These are phyloP conservation scores for Kazachstania kunashirensis DNA, from an alignment of 805 yeast genomes.

Conservation along the genomic window DNA sequence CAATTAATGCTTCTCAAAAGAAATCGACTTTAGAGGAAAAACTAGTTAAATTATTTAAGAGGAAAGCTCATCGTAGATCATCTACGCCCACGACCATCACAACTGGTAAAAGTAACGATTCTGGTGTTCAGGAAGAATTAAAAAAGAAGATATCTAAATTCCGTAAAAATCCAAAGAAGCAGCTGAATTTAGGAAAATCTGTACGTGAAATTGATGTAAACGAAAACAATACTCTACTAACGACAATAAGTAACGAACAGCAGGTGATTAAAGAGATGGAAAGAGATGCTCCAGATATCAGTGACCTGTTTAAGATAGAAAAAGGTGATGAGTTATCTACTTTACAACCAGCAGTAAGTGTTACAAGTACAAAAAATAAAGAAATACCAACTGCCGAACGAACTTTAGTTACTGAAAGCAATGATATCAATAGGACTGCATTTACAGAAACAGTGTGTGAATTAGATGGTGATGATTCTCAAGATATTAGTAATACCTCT, in stretches of 20 bases:
- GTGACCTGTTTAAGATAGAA: background rate
- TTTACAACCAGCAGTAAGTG: slow-evolving; percentile 16
- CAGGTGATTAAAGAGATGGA: background rate
- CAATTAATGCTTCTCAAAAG: background rate
- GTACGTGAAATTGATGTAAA: background rate
- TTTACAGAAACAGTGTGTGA: slow-evolving; percentile 15
- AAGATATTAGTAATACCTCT: slow-evolving; percentile 10
- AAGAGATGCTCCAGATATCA: background rate
- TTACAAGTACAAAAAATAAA: slow-evolving; percentile 9
- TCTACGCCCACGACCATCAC: slow-evolving; percentile 4
- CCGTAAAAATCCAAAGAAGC: slow-evolving; percentile 4
- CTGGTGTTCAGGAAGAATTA: slow-evolving; percentile 6
- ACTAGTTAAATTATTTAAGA: slow-evolving; percentile 19
- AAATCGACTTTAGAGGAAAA: slow-evolving; percentile 17
- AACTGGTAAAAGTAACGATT: slow-evolving; percentile 1
- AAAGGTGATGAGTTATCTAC: slow-evolving; percentile 4
- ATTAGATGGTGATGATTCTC: slow-evolving; percentile 19
- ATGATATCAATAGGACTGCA: background rate
- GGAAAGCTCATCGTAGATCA: slow-evolving; percentile 10
- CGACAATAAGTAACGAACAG: background rate
- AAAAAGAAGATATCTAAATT: slow-evolving; percentile 8
- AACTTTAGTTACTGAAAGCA: slow-evolving; percentile 4
- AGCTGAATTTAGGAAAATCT: background rate
- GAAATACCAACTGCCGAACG: background rate
- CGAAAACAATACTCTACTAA: background rate